Percentiles rank a stretch among this genome's conserved stretches.
Conservation (phyloP, 768 basidiomycete genomes). For the Mycena metata region DNA sequence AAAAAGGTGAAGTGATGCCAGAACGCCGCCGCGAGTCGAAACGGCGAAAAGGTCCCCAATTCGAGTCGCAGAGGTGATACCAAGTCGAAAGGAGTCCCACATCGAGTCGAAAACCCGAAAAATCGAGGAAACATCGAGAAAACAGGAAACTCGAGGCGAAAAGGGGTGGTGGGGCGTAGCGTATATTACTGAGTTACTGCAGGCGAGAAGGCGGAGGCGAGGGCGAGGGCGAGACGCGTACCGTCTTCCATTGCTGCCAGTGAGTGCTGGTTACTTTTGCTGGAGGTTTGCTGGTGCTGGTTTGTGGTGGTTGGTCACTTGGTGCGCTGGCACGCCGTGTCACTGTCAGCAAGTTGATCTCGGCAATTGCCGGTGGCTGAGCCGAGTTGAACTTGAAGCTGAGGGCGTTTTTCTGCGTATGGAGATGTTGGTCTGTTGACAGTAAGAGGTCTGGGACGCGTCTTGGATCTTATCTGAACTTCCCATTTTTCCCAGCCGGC, state of each 20-base stretch:
- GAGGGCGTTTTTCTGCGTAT: no score
- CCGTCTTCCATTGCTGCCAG: slow-evolving; percentile 29
- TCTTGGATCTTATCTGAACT: no score
- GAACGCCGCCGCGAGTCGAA: not conserved
- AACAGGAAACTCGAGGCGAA: slow-evolving; percentile 14
- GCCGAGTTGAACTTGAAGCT: no score
- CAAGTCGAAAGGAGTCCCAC: slow-evolving; percentile 1
- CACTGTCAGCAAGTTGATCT: no score
- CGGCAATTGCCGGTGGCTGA: no score
- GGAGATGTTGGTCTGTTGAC: no score
- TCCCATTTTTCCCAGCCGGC: no score
- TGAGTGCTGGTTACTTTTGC: no score
- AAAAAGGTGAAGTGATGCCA: not conserved
- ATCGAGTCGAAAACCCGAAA: slow-evolving; percentile 22
- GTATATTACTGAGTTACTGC: slow-evolving; percentile 24
- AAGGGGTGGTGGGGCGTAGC: not conserved
- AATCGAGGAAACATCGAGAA: slow-evolving; percentile 16
- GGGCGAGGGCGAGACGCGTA: slow-evolving; percentile 26
- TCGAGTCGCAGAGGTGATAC: not conserved
- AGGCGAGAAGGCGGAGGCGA: not conserved
- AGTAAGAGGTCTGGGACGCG: no score
- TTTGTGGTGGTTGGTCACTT: no score
- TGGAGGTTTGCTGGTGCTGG: no score
- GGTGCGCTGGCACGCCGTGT: no score
- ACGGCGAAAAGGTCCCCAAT: not conserved